Conservation (phyloP, 2,329 filamentous ascomycete species). For the Phialocephala subalpina region DNA sequence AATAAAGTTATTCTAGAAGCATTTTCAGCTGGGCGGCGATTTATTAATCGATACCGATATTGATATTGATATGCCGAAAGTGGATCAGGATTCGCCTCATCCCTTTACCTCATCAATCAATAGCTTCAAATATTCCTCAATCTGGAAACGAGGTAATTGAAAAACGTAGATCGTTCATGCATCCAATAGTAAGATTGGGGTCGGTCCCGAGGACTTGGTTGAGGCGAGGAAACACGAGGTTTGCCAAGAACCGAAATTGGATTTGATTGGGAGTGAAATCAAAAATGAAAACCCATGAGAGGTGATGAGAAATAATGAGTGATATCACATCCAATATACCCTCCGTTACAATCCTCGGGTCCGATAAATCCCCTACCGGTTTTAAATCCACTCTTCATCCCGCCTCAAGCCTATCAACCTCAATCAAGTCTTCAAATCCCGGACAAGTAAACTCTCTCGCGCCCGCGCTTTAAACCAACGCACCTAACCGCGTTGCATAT, state of each 20-base stretch:
- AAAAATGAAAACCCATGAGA: neutral
- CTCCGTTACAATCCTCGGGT: neutral
- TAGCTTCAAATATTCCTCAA: no score
- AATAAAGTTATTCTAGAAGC: slow-evolving; percentile 8
- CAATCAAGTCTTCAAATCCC: neutral
- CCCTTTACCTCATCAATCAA: no score
- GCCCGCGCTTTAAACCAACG: neutral
- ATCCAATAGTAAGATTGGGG: neutral
- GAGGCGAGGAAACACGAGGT: neutral
- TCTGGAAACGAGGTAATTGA: no score
- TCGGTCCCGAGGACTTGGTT: slow-evolving; percentile 5
- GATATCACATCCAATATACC: neutral
- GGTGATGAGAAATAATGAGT: neutral
- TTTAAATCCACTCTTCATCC: no score
- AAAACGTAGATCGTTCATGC: no score
- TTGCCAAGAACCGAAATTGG: neutral
- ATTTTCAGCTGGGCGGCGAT: neutral
- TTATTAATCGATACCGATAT: no score
- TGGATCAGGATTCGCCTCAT: no score
- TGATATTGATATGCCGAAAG: no score
- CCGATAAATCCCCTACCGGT: no score
- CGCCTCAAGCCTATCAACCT: neutral
- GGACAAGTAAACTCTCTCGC: neutral
- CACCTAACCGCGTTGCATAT: neutral
- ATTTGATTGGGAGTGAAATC: neutral